Base-by-base conservation (phyloP, 768 basidiomycete genomes). In the Leccinum subgranulosum region DNA sequence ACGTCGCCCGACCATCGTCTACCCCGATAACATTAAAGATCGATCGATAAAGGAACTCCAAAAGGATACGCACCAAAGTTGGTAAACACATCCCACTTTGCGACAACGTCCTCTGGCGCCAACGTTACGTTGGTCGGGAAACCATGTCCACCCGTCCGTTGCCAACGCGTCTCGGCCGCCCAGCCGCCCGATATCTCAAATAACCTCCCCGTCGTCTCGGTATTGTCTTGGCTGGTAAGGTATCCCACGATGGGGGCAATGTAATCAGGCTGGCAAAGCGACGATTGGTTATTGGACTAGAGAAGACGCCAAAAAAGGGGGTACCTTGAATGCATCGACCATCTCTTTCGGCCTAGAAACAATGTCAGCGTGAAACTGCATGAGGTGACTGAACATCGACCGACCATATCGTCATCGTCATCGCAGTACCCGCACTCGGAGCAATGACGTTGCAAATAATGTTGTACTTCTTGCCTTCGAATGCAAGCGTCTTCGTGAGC, bases 221-320 rank as follows among this genome's bases (percentile, higher is more conserved):
- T 77, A 64, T 96, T 95, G 54, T 86, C 88, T 73, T 86, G 83
- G 68, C 91, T 93, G 4, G 83, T 86, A 31, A 99, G 81, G 69
- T 88, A 98, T 7, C 94, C 95, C 27, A 97, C 94, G 47, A 98
- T 69, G 10, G 97, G 96, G 3, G 96, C 93, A 53, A 98, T 84
- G 66, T 80, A 96, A 66, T 97, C 93, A 43, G 96, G 94, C 86
- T 90, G 64, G 64, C 23, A 34, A 31, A 12, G 27, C 17, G 23
- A 27, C 19, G 7, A 2, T 63, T 3, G 59, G 39, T 14, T 31
- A 58, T 53, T 36, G 25, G 50, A 25, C 53, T 1, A 23, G n/a
- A 3, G n/a, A 36, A 50, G 51, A n/a, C 1, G 19, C 25, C 3
- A 6, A 52, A 11, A 1, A 29, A 10, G 60, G 64, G 64, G 39